These are phyloP conservation scores for Agrocybe chaxingu DNA, from an alignment of 768 basidiomycete genomes.

Conservation along the genomic window DNA sequence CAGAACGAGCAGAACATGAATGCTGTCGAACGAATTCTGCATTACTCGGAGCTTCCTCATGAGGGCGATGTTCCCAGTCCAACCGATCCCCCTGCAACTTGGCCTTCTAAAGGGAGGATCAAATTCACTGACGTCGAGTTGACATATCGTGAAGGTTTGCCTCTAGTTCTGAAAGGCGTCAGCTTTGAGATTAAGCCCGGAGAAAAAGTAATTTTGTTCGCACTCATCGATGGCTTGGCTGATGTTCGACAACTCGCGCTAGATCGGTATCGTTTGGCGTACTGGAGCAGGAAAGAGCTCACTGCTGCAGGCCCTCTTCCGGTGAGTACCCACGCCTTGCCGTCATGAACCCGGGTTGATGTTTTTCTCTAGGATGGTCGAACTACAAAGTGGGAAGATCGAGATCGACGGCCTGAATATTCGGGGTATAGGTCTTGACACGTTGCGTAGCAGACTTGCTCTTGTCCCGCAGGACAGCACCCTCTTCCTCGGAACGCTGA, in stretches of 20 bases:
- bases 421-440: conserved; percentile 49
- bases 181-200: conserved; percentile 55
- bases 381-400: conserved; percentile 54
- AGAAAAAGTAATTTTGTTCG: conserved; percentile 49
- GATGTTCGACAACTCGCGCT: not conserved
- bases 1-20: conserved; percentile 72
- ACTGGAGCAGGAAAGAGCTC: conserved; percentile 56
- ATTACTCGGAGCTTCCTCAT: conserved; percentile 58
- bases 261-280: conserved; percentile 47
- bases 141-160: conserved; percentile 60
- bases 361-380: conserved; percentile 45
- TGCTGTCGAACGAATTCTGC: conserved; percentile 63
- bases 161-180: conserved; percentile 60
- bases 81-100: conserved; percentile 45
- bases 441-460: conserved; percentile 50
- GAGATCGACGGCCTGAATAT: conserved; percentile 56
- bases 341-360: not conserved
- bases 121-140: conserved; percentile 55
- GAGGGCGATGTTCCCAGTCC: conserved; percentile 46
- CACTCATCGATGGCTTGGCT: not conserved
- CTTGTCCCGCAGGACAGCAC: conserved; percentile 67
- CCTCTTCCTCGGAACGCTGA: conserved; percentile 42
- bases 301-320: conserved; percentile 53
- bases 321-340: conserved; percentile 26
- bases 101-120: conserved; percentile 53